Evolutionary conservation across 768 basidiomycete genomes (phyloP).

Genomic region (Chlorophyllum brunneum): DNA sequence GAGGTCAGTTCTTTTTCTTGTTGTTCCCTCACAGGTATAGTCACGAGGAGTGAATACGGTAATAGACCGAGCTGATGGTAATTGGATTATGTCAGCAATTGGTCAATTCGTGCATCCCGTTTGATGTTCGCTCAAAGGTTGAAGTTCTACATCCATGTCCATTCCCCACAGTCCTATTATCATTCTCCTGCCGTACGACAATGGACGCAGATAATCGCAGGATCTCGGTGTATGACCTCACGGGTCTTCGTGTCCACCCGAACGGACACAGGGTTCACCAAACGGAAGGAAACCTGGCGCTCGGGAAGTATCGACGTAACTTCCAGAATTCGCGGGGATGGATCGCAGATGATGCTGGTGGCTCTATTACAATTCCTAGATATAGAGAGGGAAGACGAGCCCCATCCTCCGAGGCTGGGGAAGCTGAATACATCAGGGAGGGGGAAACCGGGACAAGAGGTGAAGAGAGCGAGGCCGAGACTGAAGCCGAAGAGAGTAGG

Average conservation of each 20-base stretch:
- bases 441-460: slow-evolving; percentile 8
- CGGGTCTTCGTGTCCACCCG: slow-evolving; percentile 60
- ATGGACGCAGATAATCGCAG: slow-evolving; percentile 24
- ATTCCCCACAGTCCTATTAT: background rate
- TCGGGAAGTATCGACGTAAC: slow-evolving; percentile 26
- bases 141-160: background rate
- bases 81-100: background rate
- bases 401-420: slow-evolving; percentile 6
- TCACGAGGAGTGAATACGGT: background rate
- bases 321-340: slow-evolving; percentile 50
- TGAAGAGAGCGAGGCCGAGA: slow-evolving; percentile 16
- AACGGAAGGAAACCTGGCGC: slow-evolving; percentile 29
- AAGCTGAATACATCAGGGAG: background rate
- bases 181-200: background rate
- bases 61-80: background rate
- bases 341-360: slow-evolving; percentile 66
- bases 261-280: slow-evolving; percentile 60
- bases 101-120: no score
- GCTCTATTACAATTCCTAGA: slow-evolving; percentile 33
- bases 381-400: slow-evolving; percentile 15
- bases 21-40: no score
- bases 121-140: no score
- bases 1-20: background rate
- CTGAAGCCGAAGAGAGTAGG: slow-evolving; percentile 17
- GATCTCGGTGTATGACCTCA: slow-evolving; percentile 62